These are phyloP conservation scores for Begonia peltatifolia DNA, from an alignment of 306 rosid genomes.

Conservation along the genomic window DNA sequence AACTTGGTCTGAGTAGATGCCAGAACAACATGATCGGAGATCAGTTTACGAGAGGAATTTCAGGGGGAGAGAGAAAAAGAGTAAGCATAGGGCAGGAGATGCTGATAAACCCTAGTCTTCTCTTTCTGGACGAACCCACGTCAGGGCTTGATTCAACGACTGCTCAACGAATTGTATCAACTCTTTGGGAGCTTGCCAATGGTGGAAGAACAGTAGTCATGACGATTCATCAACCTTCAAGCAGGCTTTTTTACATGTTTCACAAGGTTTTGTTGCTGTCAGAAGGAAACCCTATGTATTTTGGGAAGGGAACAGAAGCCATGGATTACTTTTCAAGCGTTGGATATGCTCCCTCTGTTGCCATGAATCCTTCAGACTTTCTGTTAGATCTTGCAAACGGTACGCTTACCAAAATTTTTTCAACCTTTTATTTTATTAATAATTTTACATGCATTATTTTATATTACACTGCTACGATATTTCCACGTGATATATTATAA, in stretches of 20 bases:
- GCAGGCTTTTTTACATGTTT: conserved; percentile 50
- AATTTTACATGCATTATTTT: too few species aligned
- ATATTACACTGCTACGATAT: too few species aligned
- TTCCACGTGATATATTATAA: too few species aligned
- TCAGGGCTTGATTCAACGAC: conserved; percentile 73
- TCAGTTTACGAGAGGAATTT: conserved; percentile 35
- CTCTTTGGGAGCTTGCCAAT: conserved; percentile 39
- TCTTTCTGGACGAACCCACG: conserved; percentile 71
- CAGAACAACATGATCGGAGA: conserved; percentile 42
- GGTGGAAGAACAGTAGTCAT: conserved; percentile 55
- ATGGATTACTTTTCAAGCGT: too few species aligned
- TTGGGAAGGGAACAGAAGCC: conserved; percentile 18
- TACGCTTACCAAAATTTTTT: too few species aligned
- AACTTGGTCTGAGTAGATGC: conserved; percentile 47
- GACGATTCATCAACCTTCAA: conserved; percentile 83
- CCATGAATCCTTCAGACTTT: too few species aligned
- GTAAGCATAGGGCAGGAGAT: conserved; percentile 77
- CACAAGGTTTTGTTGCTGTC: conserved; percentile 53
- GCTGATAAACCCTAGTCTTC: conserved; percentile 55
- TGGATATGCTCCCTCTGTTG: too few species aligned
- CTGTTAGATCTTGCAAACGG: too few species aligned
- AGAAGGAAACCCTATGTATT: conserved; percentile 45
- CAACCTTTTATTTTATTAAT: too few species aligned
- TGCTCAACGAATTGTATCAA: conserved; percentile 52
- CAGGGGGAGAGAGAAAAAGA: conserved; percentile 77